phyloP scores from a whole-genome alignment of 2,329 filamentous ascomycete species.

The Cercospora beticola region DNA sequence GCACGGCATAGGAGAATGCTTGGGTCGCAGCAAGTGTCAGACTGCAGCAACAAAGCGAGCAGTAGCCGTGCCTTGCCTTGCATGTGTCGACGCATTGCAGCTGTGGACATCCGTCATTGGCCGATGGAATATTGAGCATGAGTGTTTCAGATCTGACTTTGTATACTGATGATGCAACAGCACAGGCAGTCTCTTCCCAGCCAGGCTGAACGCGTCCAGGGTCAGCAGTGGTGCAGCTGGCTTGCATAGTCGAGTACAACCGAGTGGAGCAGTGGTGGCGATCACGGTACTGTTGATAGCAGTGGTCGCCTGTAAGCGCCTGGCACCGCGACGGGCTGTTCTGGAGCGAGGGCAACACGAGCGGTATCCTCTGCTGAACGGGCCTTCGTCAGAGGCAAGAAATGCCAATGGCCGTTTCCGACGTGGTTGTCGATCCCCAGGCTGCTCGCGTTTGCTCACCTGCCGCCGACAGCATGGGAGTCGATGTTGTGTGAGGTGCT shows the following conservation, averaged over 20 bases:
- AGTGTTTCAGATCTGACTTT: conserved; percentile 18
- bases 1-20: conserved; percentile 14
- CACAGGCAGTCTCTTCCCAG: neutral
- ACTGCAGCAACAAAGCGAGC: neutral
- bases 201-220: neutral
- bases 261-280: neutral
- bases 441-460: neutral
- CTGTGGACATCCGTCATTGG: conserved; percentile 2
- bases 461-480: conserved; percentile 1
- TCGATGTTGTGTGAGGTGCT: conserved; percentile 13
- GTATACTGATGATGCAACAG: neutral
- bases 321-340: neutral
- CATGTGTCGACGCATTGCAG: conserved; percentile 1
- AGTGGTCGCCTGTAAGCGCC: neutral
- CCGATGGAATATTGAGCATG: neutral
- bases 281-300: neutral
- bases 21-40: conserved; percentile 7
- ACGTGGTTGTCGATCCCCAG: neutral
- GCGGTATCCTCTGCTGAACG: neutral
- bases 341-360: neutral
- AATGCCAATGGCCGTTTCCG: neutral
- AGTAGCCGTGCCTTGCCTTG: conserved; percentile 1
- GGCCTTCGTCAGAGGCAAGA: neutral
- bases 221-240: neutral
- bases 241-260: neutral